phyloP scores from a whole-genome alignment of 2,329 filamentous ascomycete species.

The Fusarium compactum region DNA sequence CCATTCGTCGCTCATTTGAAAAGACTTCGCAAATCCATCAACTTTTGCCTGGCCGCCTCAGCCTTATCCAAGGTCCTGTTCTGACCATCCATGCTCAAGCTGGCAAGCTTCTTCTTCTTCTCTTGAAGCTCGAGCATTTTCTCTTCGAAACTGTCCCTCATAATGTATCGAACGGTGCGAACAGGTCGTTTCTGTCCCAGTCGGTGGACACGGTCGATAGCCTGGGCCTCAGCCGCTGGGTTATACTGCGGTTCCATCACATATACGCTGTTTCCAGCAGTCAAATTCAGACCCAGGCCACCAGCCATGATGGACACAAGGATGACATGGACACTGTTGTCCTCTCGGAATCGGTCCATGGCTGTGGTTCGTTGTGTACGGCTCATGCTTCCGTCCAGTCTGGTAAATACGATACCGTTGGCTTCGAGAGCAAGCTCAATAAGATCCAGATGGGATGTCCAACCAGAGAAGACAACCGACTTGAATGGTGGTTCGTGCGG shows the following conservation, averaged over 20 bases:
- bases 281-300: constrained; percentile 91
- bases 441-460: constrained; percentile 94
- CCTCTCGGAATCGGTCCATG: constrained; percentile 81
- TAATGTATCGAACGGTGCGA: constrained; percentile 88
- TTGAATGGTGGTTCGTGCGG: constrained; percentile 82
- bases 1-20: constrained; percentile 60
- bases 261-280: constrained; percentile 86
- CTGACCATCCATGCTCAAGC: constrained; percentile 81
- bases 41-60: constrained; percentile 70
- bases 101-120: constrained; percentile 92
- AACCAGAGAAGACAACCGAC: constrained; percentile 94
- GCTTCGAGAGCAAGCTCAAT: constrained; percentile 84
- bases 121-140: constrained; percentile 90
- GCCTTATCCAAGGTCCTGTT: constrained; percentile 65
- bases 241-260: constrained; percentile 99
- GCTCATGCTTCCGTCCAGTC: constrained; percentile 92
- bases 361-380: constrained; percentile 79
- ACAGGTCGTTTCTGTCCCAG: constrained; percentile 92
- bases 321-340: constrained; percentile 79
- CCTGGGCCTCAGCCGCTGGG: constrained; percentile 93
- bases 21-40: constrained; percentile 69
- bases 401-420: constrained; percentile 74
- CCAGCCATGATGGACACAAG: constrained; percentile 93
- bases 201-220: constrained; percentile 91
- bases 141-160: constrained; percentile 91